Conservation (phyloP, 2,329 filamentous ascomycete genomes). For the Pseudogymnoascus sp. region DNA sequence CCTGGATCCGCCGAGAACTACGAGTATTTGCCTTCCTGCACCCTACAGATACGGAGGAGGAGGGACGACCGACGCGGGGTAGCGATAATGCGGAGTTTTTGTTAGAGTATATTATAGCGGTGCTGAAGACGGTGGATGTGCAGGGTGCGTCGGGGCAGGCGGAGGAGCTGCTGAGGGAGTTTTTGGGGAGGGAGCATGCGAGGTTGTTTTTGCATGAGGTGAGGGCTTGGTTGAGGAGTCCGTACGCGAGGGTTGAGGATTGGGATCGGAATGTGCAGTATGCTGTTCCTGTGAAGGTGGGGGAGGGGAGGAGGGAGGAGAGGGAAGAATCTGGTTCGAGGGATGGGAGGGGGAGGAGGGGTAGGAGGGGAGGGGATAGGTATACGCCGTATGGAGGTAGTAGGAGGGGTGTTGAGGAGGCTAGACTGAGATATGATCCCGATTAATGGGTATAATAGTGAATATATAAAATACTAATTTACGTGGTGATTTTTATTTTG, state of each 20-base stretch:
- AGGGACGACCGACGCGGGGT: conserved; percentile 29
- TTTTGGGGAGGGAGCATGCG: conserved; percentile 66
- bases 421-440: neutral
- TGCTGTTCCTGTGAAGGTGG: neutral
- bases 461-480: too few species aligned
- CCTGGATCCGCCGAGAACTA: conserved; percentile 77
- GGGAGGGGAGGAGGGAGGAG: neutral
- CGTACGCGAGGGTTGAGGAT: conserved; percentile 59
- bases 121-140: conserved; percentile 74
- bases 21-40: conserved; percentile 71
- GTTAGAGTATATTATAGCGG: conserved; percentile 75
- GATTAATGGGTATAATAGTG: neutral
- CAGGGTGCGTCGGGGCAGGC: conserved; percentile 72
- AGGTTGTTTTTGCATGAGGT: conserved; percentile 78
- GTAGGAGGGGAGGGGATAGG: neutral
- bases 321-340: neutral
- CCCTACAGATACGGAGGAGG: conserved; percentile 22
- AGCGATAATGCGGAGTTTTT: conserved; percentile 73
- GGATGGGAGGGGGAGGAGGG: neutral
- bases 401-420: neutral
- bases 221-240: conserved; percentile 73
- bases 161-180: conserved; percentile 70
- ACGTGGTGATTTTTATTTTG: too few species aligned
- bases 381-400: neutral
- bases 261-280: conserved; percentile 55